Evolutionary conservation across 2,329 filamentous ascomycete species (phyloP).

Genomic region (Alternaria sp.): DNA sequence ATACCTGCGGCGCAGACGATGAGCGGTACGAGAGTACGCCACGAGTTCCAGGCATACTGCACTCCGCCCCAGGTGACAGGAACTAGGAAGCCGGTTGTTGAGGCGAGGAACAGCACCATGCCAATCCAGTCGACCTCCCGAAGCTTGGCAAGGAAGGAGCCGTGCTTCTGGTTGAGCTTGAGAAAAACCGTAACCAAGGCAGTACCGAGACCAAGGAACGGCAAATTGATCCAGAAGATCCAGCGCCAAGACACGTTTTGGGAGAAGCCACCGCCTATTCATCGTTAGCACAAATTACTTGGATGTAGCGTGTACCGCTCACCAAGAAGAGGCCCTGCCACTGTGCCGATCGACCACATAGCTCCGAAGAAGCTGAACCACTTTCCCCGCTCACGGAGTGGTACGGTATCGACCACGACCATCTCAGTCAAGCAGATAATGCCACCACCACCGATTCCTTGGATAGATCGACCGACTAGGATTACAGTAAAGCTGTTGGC

Average conservation of each 20-base stretch:
- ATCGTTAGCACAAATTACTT: slow-evolving; percentile 6
- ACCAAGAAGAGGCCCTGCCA: slow-evolving; percentile 58
- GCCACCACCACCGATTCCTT: slow-evolving; percentile 55
- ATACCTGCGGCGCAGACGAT: slow-evolving; percentile 64
- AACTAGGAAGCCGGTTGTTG: slow-evolving; percentile 67
- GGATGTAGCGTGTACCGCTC: slow-evolving; percentile 1
- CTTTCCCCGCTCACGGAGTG: slow-evolving; percentile 54
- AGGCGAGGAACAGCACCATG: slow-evolving; percentile 66
- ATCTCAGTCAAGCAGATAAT: slow-evolving; percentile 56
- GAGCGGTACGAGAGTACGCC: slow-evolving; percentile 69
- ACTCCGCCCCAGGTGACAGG: slow-evolving; percentile 71
- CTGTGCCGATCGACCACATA: slow-evolving; percentile 66
- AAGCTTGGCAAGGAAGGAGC: slow-evolving; percentile 60
- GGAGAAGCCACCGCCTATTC: slow-evolving; percentile 61
- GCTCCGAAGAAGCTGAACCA: slow-evolving; percentile 54
- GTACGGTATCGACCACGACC: slow-evolving; percentile 58
- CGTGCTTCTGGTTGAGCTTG: slow-evolving; percentile 59
- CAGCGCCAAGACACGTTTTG: slow-evolving; percentile 65
- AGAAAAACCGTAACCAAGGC: slow-evolving; percentile 63
- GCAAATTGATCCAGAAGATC: slow-evolving; percentile 72
- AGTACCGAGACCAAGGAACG: slow-evolving; percentile 62
- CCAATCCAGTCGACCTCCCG: slow-evolving; percentile 70
- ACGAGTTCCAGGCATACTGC: slow-evolving; percentile 70
- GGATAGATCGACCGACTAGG: slow-evolving; percentile 50
- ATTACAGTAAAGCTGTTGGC: slow-evolving; percentile 53